Evolutionary conservation across 1,139 yeast genomes (phyloP), one percentile per base, ranked within the genome.

Genomic region (Eremothecium cymbalariae): DNA sequence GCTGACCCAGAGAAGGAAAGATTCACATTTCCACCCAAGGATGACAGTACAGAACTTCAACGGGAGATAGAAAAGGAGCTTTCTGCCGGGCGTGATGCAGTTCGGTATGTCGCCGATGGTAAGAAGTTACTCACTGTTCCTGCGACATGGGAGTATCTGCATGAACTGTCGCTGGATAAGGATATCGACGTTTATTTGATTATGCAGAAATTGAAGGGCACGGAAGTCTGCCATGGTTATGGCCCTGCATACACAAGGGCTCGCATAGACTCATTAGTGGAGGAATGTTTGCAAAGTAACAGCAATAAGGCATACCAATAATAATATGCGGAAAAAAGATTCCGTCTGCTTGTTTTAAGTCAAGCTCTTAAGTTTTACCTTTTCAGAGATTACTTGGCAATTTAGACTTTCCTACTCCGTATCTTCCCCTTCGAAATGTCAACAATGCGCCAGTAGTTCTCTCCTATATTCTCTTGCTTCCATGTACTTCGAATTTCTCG

Each of bases 71-170:
- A n/a, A n/a, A n/a, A n/a, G n/a, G n/a, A 9, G n/a, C 13, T 12
- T 8, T 12, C 28, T 12, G 36, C 22, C 5, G 12, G 17, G 6
- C 26, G 27, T 7, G 26, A 19, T 6, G 11, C 29, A n/a, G 16
- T 22, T n/a, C 21, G 18, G 12, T 34, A 29, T 12, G 18, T 21
- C n/a, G 22, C 20, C 12, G 49, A 55, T 8, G 57, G 54, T 17
- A 55, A 57, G 26, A 70, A 69, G 49, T 45, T 82, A 40, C 62
- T 83, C 41, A 84, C 86, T 0, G 65, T 83, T 1, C 77, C 85
- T 8, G 90, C 90, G 1, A 77, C 82, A 1, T 84, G 95, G 94
- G 90, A 84, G 51, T 80, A 79, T 49, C 55, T 80, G 28, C 47
- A 44, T 16, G 67, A 64, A 43, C 59, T 67, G 12, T 64, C 69